Evolutionary conservation across 1,139 yeast species (phyloP).

Genomic region (Protomyces pachydermus): DNA sequence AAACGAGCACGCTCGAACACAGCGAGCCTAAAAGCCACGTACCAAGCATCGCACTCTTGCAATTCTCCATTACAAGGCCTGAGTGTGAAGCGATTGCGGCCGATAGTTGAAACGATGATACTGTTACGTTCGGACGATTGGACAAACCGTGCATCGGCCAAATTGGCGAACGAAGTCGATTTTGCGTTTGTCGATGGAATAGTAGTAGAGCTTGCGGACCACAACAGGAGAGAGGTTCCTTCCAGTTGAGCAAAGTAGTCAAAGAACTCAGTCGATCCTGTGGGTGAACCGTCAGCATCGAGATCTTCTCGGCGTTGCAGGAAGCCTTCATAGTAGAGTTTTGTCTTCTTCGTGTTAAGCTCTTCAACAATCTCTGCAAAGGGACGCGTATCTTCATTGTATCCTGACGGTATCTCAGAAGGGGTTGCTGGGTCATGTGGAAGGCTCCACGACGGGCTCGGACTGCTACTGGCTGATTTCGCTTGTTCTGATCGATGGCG

Average conservation of each 20-base stretch:
- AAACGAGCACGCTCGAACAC: conserved; percentile 15
- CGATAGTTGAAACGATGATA: conserved; percentile 4
- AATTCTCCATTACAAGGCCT: background rate
- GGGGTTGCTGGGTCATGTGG: no score
- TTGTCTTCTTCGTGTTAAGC: conserved; percentile 5
- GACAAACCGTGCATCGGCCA: conserved; percentile 5
- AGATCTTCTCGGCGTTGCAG: conserved; percentile 1
- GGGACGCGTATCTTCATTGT: background rate
- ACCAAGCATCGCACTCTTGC: background rate
- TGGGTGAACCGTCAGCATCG: background rate
- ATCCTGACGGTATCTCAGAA: no score
- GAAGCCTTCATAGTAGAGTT: conserved; percentile 14
- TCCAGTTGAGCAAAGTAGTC: background rate
- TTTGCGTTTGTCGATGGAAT: background rate
- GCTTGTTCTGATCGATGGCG: background rate
- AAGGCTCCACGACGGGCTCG: background rate
- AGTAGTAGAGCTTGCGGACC: background rate
- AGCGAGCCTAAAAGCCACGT: conserved; percentile 4
- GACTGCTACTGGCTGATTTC: background rate
- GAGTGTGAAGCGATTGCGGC: conserved; percentile 2
- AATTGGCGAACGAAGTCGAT: conserved; percentile 2
- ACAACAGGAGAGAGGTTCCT: background rate
- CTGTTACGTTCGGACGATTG: background rate
- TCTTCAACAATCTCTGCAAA: background rate
- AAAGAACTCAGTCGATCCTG: background rate